phyloP scores from a whole-genome alignment of 108 stramenopile species.

The Fistulifera pelliculosa region DNA sequence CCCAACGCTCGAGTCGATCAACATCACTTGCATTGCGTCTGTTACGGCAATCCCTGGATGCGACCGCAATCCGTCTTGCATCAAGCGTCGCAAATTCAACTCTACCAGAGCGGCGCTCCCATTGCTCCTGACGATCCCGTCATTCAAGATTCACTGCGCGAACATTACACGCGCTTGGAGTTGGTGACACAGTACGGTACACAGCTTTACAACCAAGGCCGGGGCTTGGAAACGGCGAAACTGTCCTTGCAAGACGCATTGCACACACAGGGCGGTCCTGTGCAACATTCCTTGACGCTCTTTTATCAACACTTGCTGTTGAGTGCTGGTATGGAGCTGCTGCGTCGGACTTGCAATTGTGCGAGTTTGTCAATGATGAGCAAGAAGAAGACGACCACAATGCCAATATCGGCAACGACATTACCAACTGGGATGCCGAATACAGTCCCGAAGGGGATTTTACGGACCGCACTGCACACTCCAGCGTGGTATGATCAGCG shows the following conservation, averaged over 20 bases:
- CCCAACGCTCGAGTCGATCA: background rate
- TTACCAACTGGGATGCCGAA: constrained; percentile 8
- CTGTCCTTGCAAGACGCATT: too few species aligned
- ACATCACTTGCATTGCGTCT: constrained; percentile 15
- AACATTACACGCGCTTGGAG: constrained; percentile 19
- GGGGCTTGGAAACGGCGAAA: constrained; percentile 15
- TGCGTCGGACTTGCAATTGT: constrained; percentile 20
- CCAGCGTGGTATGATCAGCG: constrained; percentile 29
- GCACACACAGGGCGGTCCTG: too few species aligned
- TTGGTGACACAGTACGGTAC: constrained; percentile 11
- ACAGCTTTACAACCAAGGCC: constrained; percentile 11
- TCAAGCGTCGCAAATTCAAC: constrained; percentile 13
- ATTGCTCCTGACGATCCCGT: constrained; percentile 10
- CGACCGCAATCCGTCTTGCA: constrained; percentile 30
- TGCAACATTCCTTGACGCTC: constrained; percentile 6
- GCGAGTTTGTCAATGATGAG: constrained; percentile 7
- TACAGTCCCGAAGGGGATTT: constrained; percentile 43
- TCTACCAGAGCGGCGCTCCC: constrained; percentile 14
- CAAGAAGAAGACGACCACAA: background rate
- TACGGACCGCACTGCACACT: constrained; percentile 44
- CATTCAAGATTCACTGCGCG: constrained; percentile 12
- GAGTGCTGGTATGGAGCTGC: constrained; percentile 38
- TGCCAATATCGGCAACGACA: background rate
- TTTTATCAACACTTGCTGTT: constrained; percentile 30
- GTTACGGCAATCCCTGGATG: constrained; percentile 42